A percentile compares a stretch with the other conserved stretches of the same genome.
These are phyloP conservation scores for Leucaena leucocephala DNA, from an alignment of 306 rosid species.

Conservation along the genomic window DNA sequence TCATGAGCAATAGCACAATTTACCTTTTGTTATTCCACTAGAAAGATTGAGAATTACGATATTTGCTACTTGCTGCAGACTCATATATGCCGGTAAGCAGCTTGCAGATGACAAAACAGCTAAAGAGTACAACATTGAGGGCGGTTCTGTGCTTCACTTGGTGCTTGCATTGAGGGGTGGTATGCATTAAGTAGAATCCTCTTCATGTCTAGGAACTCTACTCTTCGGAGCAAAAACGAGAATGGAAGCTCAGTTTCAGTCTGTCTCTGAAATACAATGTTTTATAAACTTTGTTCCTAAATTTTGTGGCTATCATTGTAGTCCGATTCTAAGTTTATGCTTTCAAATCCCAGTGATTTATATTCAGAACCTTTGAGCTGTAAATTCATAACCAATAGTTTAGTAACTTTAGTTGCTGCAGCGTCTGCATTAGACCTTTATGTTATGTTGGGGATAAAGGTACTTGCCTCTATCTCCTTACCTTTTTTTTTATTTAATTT, in stretches of 20 bases:
- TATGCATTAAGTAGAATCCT: constrained; percentile 31
- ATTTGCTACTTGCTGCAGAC: constrained; percentile 23
- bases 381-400: neutral
- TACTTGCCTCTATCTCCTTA: no score
- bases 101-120: no score
- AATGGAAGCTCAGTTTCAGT: neutral
- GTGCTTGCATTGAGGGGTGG: constrained; percentile 96
- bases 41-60: no score
- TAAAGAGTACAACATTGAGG: no score
- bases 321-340: neutral
- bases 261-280: neutral
- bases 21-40: no score
- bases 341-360: constrained; percentile 1
- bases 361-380: neutral
- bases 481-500: no score
- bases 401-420: neutral
- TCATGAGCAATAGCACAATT: neutral
- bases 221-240: constrained; percentile 29
- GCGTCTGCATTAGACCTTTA: no score
- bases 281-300: neutral
- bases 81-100: no score
- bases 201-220: neutral
- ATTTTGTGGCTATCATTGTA: neutral
- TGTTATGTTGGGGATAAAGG: no score
- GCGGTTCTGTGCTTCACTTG: constrained; percentile 94